A percentile compares a stretch with the other conserved stretches of the same genome.
Evolutionary conservation across 208 protist genomes (phyloP).

Genomic region (Leishmania amazonensis): DNA sequence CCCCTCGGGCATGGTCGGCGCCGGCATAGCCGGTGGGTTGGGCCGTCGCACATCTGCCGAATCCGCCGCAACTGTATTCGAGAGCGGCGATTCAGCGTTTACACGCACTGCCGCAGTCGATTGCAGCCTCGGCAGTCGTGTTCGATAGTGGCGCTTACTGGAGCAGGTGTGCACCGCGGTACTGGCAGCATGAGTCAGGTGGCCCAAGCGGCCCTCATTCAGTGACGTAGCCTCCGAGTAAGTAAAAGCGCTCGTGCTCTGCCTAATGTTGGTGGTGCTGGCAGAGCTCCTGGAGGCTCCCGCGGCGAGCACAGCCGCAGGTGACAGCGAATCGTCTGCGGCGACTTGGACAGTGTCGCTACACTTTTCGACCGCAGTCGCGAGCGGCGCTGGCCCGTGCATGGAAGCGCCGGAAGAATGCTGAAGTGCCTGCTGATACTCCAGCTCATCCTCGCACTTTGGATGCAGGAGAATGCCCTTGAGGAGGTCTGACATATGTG

Average conservation of each 20-base stretch:
- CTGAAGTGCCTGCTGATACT: not conserved
- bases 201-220: not conserved
- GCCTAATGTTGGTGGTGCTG: not conserved
- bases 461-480: slow-evolving; percentile 22
- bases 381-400: not conserved
- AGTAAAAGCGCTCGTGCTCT: not conserved
- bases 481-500: slow-evolving; percentile 4
- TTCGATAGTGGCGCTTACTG: slow-evolving; percentile 1
- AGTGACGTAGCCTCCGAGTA: not conserved
- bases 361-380: not conserved
- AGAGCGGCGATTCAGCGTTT: not conserved
- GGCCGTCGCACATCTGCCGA: not conserved
- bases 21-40: not conserved
- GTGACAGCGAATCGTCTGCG: not conserved
- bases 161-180: not conserved
- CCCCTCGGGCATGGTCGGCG: not conserved
- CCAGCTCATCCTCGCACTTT: slow-evolving; percentile 15
- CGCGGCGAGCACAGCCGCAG: not conserved
- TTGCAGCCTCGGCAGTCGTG: slow-evolving; percentile 3
- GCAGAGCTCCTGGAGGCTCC: not conserved
- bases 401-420: not conserved
- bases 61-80: not conserved
- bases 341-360: not conserved
- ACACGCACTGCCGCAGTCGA: not conserved
- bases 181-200: not conserved